Evolutionary conservation across 768 basidiomycete genomes (phyloP).

Genomic region (Phlebiopsis flavidoalba): DNA sequence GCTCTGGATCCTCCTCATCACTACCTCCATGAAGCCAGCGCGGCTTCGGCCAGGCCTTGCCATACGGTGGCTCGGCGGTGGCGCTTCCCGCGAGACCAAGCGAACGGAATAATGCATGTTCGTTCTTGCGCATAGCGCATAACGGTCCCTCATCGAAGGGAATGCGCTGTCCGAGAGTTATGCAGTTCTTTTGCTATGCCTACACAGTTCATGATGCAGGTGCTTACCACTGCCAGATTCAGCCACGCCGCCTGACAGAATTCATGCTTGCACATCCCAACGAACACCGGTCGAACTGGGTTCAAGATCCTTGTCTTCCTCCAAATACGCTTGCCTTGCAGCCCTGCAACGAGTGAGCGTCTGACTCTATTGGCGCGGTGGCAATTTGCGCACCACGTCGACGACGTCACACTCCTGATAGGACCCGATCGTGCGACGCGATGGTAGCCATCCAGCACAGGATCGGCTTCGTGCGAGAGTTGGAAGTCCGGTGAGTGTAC

Average conservation of each 20-base stretch:
- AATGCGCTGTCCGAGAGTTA: constrained; percentile 42
- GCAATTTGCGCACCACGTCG: constrained; percentile 53
- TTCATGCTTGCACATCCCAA: constrained; percentile 38
- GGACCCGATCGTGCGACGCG: constrained; percentile 5
- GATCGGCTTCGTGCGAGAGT: constrained; percentile 6
- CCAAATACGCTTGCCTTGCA: constrained; percentile 71
- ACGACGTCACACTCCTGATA: constrained; percentile 27
- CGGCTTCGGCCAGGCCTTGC: constrained; percentile 17
- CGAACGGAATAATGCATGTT: constrained; percentile 39
- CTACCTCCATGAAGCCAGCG: constrained; percentile 7
- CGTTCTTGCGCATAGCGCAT: constrained; percentile 50
- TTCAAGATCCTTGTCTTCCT: constrained; percentile 49
- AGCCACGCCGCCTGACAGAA: constrained; percentile 67
- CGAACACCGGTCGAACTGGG: constrained; percentile 17
- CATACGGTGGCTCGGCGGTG: constrained; percentile 14
- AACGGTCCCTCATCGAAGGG: constrained; percentile 75
- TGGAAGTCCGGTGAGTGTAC: background rate
- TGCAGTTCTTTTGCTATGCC: background rate
- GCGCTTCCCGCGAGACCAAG: constrained; percentile 46
- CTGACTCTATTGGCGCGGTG: constrained; percentile 62
- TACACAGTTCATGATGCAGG: background rate
- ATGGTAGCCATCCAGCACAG: constrained; percentile 2
- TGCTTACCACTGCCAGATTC: constrained; percentile 65
- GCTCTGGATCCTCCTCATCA: constrained; percentile 12
- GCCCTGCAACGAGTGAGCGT: constrained; percentile 44